Percentiles rank a stretch among this genome's conserved stretches.
Evolutionary conservation across 805 yeast species (phyloP).

Genomic region (Ogataea allantospora): DNA sequence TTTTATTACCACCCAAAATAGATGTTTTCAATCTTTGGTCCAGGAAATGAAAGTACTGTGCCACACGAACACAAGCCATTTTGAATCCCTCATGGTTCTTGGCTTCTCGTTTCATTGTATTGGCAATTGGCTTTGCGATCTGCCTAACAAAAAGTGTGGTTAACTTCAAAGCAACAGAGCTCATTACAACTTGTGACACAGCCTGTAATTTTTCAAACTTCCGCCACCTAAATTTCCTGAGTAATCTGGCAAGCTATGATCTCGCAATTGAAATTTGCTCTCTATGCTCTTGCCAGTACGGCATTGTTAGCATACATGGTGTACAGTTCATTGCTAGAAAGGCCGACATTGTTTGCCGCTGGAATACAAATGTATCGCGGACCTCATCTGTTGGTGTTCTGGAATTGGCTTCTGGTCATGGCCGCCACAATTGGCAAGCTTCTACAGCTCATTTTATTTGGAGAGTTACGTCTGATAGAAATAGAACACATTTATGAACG

Average conservation of each 20-base stretch:
- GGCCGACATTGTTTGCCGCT: constrained; percentile 50
- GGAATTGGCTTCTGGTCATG: constrained; percentile 42
- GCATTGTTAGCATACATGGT: constrained; percentile 36
- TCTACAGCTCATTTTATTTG: constrained; percentile 60
- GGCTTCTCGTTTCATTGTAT: constrained; percentile 68
- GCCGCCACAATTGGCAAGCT: constrained; percentile 42
- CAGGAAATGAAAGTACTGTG: constrained; percentile 67
- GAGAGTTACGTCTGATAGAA: constrained; percentile 72
- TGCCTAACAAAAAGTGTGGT: constrained; percentile 71
- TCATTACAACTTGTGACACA: constrained; percentile 43
- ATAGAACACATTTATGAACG: constrained; percentile 69
- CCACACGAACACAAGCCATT: constrained; percentile 60
- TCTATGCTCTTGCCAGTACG: constrained; percentile 33
- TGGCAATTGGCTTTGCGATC: constrained; percentile 77
- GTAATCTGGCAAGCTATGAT: constrained; percentile 2
- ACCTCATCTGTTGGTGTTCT: constrained; percentile 39
- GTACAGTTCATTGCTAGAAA: constrained; percentile 36
- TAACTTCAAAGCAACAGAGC: constrained; percentile 72
- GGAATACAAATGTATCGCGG: constrained; percentile 53
- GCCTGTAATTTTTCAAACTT: constrained; percentile 9
- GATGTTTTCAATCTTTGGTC: constrained; percentile 63
- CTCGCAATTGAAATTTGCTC: constrained; percentile 16
- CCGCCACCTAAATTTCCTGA: constrained; percentile 9
- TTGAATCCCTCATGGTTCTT: constrained; percentile 67
- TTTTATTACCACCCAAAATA: constrained; percentile 51